Evolutionary conservation across 495 filamentous ascomycete species (phyloP).

Genomic region (Penicillium maclennaniae): DNA sequence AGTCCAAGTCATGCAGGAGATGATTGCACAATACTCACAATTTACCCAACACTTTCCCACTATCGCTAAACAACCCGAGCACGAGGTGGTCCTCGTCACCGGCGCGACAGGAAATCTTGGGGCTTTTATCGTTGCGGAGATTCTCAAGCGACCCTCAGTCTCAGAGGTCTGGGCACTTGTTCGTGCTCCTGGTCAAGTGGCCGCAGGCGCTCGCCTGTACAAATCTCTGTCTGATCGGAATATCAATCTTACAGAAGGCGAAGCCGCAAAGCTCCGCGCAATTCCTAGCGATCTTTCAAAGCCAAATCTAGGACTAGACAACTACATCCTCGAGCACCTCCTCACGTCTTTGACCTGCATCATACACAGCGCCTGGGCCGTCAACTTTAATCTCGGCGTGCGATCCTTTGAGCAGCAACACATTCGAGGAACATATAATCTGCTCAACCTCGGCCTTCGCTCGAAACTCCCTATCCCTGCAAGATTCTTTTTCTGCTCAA

Average conservation of each 20-base stretch:
- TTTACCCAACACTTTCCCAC: conserved; percentile 34
- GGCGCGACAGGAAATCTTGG: conserved; percentile 63
- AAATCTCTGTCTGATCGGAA: conserved; percentile 21
- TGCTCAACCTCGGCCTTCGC: conserved; percentile 54
- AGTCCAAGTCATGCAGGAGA: conserved; percentile 24
- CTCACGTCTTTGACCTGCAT: conserved; percentile 42
- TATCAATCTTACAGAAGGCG: conserved; percentile 12
- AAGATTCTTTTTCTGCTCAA: conserved; percentile 59
- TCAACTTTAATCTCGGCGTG: conserved; percentile 68
- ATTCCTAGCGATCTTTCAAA: conserved; percentile 28
- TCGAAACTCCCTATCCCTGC: conserved; percentile 28
- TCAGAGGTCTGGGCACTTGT: conserved; percentile 54
- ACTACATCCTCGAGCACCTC: conserved; percentile 36
- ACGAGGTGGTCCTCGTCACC: conserved; percentile 41
- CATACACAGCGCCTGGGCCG: conserved; percentile 66
- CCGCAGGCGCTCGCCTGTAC: conserved; percentile 20
- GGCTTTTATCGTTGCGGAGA: conserved; percentile 48
- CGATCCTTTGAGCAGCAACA: conserved; percentile 56
- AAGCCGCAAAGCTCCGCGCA: conserved; percentile 21
- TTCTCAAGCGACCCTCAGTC: conserved; percentile 30
- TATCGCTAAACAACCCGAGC: conserved; percentile 7
- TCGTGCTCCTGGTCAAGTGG: conserved; percentile 39
- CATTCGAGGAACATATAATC: conserved; percentile 53
- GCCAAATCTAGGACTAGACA: conserved; percentile 42
- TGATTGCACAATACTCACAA: conserved; percentile 40